Conservation (phyloP, 164 flowering plant genomes). For the Saururus chinensis region DNA sequence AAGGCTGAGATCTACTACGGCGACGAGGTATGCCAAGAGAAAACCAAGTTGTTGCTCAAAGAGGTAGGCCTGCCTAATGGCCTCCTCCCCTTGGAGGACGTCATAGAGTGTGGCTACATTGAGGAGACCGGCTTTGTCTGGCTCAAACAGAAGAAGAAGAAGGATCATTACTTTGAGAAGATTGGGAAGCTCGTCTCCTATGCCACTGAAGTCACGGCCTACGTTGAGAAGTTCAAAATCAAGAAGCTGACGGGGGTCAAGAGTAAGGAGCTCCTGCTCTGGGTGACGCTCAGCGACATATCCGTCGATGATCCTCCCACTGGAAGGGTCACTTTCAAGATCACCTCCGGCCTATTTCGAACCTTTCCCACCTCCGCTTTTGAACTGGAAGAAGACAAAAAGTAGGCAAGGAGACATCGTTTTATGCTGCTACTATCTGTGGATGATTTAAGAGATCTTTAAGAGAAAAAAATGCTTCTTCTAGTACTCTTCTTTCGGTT, state of each 20-base stretch:
- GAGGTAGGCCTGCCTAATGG: conserved; percentile 62
- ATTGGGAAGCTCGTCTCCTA: conserved; percentile 44
- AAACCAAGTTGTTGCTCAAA: conserved; percentile 32
- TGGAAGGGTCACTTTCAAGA: conserved; percentile 53
- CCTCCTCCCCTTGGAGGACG: conserved; percentile 52
- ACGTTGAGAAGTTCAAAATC: conserved; percentile 41
- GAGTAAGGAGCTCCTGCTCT: conserved; percentile 62
- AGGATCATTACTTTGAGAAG: conserved; percentile 50
- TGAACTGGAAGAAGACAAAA: conserved; percentile 20
- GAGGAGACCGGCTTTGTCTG: conserved; percentile 69
- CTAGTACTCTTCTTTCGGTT: no score
- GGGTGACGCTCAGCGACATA: conserved; percentile 50
- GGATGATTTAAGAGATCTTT: no score
- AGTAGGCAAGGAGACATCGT: neutral
- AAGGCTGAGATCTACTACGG: conserved; percentile 60
- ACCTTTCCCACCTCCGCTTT: conserved; percentile 54
- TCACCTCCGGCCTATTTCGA: conserved; percentile 41
- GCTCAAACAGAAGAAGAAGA: conserved; percentile 68
- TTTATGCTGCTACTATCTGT: no score
- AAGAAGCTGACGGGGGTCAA: conserved; percentile 79
- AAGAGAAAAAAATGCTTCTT: no score
- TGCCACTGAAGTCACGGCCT: conserved; percentile 61
- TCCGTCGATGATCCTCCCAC: conserved; percentile 34
- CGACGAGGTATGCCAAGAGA: conserved; percentile 45
- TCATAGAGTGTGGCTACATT: conserved; percentile 45